Evolutionary conservation across 331 rosid species (phyloP), one percentile per base, ranked within the genome.

Genomic region (Prunus yedoensis): DNA sequence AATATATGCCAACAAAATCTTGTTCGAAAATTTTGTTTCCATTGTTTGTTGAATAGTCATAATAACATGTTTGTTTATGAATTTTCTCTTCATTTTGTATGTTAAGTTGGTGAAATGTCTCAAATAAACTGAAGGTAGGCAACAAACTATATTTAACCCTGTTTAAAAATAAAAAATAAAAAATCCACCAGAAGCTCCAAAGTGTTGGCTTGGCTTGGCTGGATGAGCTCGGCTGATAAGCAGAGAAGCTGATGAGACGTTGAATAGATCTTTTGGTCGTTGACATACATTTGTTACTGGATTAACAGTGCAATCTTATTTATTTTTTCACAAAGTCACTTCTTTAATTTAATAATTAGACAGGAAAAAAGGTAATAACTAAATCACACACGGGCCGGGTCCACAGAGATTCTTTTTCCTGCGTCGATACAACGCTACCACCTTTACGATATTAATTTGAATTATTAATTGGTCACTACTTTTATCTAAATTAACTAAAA

Each of bases 361-460:
- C 11, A 4, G 3, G 14, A 56, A 56, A 10, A 10, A 12, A 7
- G 28, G 49, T 5, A 23, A 20, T n/a, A 56, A 20, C 61, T 4
- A 43, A 27, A 52, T 30, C 67, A 17, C 69, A 69, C 85, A 43
- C 60, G 69, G 72, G 52, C 7, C 35, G 81, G 88, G 77, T 21
- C 85, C 85, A 79, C 28, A 35, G 2, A 77, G 78, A 75, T 77
- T 75, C 79, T 50, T 20, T 71, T 71, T 27, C 57, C 79, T 57
- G 87, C 87, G 80, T 87, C 62, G 66, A 82, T 78, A 67, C 74
- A 77, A 84, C 79, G 88, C 88, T 23, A 60, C 12, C 4, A 52
- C 58, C 46, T 20, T 35, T 70, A 53, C 2, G 27, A 78, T 56
- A 45, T 41, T n/a, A 49, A 74, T 41, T 49, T 76, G 61, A 74